Evolutionary conservation across 179 eudicot genomes (phyloP), one percentile per base, ranked within the genome.

Genomic region (Spinacia oleracea): DNA sequence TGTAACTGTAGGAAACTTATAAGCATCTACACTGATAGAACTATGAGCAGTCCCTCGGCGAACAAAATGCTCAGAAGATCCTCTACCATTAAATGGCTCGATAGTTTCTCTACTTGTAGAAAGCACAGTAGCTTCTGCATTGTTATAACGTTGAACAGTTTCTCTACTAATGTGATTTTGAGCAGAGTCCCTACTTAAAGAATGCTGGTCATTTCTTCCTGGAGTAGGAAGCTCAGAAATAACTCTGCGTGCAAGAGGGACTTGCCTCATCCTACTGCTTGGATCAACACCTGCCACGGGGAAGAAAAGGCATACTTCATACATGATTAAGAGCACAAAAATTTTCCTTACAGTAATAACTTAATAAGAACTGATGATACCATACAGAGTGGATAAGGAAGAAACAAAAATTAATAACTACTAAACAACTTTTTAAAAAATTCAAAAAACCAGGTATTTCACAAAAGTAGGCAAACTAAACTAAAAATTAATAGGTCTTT

Each of bases 231-330:
- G 50, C 64, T 83, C 81, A 43, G 75, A 75, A 71, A 76, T 34
- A 32, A 40, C 62, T 38, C 76, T 59, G 59, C 55, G 71, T 50
- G 80, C 32, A 53, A 46, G 60, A 81, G 14, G 77, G 53, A 72
- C 55, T 66, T 63, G 83, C 75, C 68, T 48, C 50, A 59, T 64
- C 66, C 78, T 67, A 43, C 55, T 55, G 75, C 23, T 56, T 55
- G 67, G 63, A 67, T 76, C 75, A 58, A 68, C 63, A 66, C 81
- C 86, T 83, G 76, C 58, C 12, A 80, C 43, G 43, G 45, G n/a
- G 31, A 59, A 48, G 75, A 69, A 77, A 32, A 56, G 58, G 1
- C 18, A 58, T 1, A 23, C 1, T 10, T 60, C 25, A 11, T 29
- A 67, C 45, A 32, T 11, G 29, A 63, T 40, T 76, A 74, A 38